A percentile compares a stretch with the other conserved stretches of the same genome.
phyloP scores from a whole-genome alignment of 345 rosid species.

The Gossypium herbaceum region DNA sequence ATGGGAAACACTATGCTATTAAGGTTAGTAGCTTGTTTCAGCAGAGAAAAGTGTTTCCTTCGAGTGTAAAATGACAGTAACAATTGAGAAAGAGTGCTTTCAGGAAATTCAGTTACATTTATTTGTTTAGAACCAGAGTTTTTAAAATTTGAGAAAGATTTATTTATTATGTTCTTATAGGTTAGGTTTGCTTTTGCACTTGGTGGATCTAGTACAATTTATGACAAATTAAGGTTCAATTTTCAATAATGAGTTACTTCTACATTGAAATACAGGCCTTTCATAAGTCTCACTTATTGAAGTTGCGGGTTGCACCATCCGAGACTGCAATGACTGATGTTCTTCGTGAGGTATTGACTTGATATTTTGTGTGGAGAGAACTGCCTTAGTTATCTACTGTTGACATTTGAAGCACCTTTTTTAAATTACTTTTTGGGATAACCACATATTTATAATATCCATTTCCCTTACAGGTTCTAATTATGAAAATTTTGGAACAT shows the following conservation, averaged over 20 bases:
- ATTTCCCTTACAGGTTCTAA: conserved; percentile 56
- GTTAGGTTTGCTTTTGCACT: background rate
- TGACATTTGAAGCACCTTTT: background rate
- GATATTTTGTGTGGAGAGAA: background rate
- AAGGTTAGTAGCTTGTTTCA: conserved; percentile 52
- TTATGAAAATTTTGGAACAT: conserved; percentile 92
- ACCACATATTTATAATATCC: background rate
- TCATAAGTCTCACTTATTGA: conserved; percentile 83
- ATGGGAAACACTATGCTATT: conserved; percentile 84
- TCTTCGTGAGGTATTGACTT: conserved; percentile 71
- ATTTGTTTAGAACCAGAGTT: background rate
- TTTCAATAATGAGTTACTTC: conserved; percentile 2
- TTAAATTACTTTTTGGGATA: background rate
- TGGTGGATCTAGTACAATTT: background rate
- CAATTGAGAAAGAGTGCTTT: background rate
- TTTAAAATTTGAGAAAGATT: background rate
- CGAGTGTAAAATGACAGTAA: background rate
- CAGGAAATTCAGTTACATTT: background rate
- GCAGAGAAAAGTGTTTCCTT: conserved; percentile 4
- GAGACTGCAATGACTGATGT: conserved; percentile 99
- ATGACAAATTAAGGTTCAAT: background rate
- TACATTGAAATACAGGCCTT: conserved; percentile 58
- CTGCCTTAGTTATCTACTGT: background rate
- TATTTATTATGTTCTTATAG: background rate
- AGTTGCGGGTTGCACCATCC: conserved; percentile 90